These are phyloP conservation scores for Cryomyces antarcticus DNA, from an alignment of 495 filamentous ascomycete species.

Conservation along the genomic window DNA sequence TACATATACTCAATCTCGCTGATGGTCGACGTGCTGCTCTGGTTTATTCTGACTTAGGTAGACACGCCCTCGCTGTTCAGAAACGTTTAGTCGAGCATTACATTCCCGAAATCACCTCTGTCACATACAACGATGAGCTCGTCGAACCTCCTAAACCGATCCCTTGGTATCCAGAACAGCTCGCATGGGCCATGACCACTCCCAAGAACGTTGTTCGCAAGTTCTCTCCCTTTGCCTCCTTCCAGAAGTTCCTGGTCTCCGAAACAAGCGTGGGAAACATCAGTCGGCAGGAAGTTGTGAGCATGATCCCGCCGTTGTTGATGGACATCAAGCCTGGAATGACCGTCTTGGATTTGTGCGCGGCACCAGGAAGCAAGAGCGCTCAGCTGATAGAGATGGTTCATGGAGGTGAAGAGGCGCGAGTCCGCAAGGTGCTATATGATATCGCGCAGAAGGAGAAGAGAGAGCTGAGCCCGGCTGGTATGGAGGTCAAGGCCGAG, in stretches of 20 bases:
- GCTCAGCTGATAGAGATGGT: conserved; percentile 89
- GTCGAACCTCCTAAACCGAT: conserved; percentile 68
- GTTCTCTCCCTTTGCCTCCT: conserved; percentile 77
- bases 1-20: conserved; percentile 15
- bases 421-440: conserved; percentile 35
- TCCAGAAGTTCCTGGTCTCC: conserved; percentile 95
- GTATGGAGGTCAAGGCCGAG: conserved; percentile 19
- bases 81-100: conserved; percentile 68
- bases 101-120: conserved; percentile 69
- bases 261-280: conserved; percentile 96
- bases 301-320: conserved; percentile 92
- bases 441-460: conserved; percentile 27
- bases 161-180: conserved; percentile 76
- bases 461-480: conserved; percentile 26
- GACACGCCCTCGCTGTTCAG: conserved; percentile 75
- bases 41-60: conserved; percentile 6
- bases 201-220: conserved; percentile 83
- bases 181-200: conserved; percentile 92
- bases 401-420: conserved; percentile 72
- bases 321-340: conserved; percentile 82
- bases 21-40: not conserved
- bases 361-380: conserved; percentile 89
- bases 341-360: conserved; percentile 85
- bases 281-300: conserved; percentile 86
- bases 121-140: conserved; percentile 51